phyloP scores from a whole-genome alignment of 306 rosid species.

The Purshia tridentata region DNA sequence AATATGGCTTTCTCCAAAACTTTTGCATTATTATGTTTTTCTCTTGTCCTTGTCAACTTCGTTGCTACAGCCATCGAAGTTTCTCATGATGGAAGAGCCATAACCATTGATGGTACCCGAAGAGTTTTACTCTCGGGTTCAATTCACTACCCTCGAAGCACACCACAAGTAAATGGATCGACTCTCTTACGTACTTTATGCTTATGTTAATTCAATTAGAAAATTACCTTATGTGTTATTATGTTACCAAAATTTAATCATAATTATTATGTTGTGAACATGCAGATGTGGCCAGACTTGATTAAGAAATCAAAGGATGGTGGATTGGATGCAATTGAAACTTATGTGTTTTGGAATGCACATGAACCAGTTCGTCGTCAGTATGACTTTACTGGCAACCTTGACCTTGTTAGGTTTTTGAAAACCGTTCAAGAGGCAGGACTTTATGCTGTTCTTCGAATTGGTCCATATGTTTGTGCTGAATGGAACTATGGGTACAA shows the following conservation, averaged over 20 bases:
- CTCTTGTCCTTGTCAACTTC: background rate
- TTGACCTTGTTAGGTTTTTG: conserved; percentile 45
- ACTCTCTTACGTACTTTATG: too few relatives aligned
- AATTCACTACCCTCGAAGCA: conserved; percentile 63
- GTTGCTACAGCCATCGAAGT: conserved; percentile 20
- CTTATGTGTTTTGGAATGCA: conserved; percentile 53
- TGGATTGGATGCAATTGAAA: conserved; percentile 54
- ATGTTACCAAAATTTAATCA: too few relatives aligned
- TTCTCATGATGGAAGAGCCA: conserved; percentile 45
- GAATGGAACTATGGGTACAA: conserved; percentile 63
- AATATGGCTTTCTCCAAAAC: conserved; percentile 14
- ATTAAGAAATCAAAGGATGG: conserved; percentile 50
- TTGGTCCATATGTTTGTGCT: conserved; percentile 66
- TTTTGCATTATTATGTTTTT: background rate
- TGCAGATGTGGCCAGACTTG: conserved; percentile 63
- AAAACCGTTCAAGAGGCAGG: conserved; percentile 52
- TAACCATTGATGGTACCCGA: conserved; percentile 46
- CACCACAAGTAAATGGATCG: conserved; percentile 32
- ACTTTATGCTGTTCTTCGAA: conserved; percentile 57
- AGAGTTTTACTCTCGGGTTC: conserved; percentile 41
- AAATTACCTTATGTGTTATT: background rate
- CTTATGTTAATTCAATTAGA: too few relatives aligned
- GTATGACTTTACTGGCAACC: conserved; percentile 42
- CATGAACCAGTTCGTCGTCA: conserved; percentile 47
- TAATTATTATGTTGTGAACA: too few relatives aligned